These are phyloP conservation scores for Crithidia expoeki DNA, from an alignment of 208 protist genomes.

Conservation along the genomic window DNA sequence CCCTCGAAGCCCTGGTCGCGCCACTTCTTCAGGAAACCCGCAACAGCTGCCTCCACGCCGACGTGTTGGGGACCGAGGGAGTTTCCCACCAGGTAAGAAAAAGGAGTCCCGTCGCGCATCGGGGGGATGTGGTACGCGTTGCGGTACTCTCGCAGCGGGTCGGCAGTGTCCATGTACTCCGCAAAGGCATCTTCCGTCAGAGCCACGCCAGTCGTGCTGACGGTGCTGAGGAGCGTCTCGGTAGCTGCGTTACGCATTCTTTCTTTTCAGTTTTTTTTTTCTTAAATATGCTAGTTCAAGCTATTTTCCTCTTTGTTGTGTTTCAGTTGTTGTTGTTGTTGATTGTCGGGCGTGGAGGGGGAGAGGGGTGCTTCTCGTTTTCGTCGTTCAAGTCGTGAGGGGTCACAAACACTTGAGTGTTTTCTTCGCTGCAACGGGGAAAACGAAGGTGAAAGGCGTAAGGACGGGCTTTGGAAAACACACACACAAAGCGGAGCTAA, in stretches of 20 bases:
- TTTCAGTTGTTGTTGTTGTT: background rate
- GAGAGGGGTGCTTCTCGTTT: background rate
- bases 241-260: slow-evolving; percentile 72
- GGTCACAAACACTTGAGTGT: no score
- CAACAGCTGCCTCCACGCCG: slow-evolving; percentile 57
- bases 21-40: slow-evolving; percentile 90
- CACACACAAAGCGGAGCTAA: background rate
- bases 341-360: background rate
- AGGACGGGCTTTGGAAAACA: background rate
- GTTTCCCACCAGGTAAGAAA: slow-evolving; percentile 18
- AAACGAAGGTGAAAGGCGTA: background rate
- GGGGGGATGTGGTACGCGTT: slow-evolving; percentile 61
- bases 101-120: slow-evolving; percentile 36
- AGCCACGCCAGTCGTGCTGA: slow-evolving; percentile 49
- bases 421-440: background rate
- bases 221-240: slow-evolving; percentile 58
- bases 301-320: background rate
- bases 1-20: slow-evolving; percentile 78
- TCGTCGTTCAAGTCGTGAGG: no score
- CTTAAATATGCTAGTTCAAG: background rate
- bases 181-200: slow-evolving; percentile 80
- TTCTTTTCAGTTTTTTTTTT: background rate
- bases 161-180: slow-evolving; percentile 62
- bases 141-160: slow-evolving; percentile 69
- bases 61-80: slow-evolving; percentile 91